Evolutionary conservation across 371 early-diverging fungal species (phyloP), one percentile per base, ranked within the genome.

Genomic region (Quaeritorhiza haematococci): DNA sequence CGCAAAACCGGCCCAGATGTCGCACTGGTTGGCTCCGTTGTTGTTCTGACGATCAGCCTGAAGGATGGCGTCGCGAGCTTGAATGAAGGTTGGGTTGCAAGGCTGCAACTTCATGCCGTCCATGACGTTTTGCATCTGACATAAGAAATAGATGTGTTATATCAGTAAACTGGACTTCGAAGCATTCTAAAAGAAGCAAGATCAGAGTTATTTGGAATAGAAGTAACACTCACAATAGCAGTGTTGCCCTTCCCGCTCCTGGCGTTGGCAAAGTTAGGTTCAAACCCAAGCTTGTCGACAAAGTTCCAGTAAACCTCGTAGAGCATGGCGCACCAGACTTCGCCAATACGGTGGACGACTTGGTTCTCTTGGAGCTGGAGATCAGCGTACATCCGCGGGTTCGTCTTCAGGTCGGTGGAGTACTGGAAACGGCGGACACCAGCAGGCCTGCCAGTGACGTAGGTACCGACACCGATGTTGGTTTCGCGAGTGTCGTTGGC

Each of bases 21-120:
- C 74, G 70, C 98, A 97, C 45, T 77, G 62, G 74, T 92, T 86
- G 43, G 80, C 75, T 30, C 93, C 92, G 19, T 80, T 78, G 23
- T 91, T 92, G 62, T 90, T 66, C 30, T 79, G 60, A 56, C 83
- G 64, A 56, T 95, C 96, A 5, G 98, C 94, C 49, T 76, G 74
- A 30, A 97, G 53, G 55, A 97, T 93, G 33, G 98, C 95, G 69
- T 95, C 91, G 68, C 98, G 87, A 38, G 96, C 93, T 59, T 91
- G 86, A 26, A 88, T 75, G 68, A 97, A 95, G 27, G 73, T 76
- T 3, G 98, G 98, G 43, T 79, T 73, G 74, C 98, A 97, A 24
- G 93, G 93, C 71, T 95, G 96, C 17, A 93, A 68, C 73, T 91
- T 93, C 76, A 97, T 67, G 32, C 92, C 95, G 60, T 94, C 96